Percentiles rank a stretch among this genome's conserved stretches.
Conservation (phyloP, 441 rosid genomes). For the Cnidoscolus chayamansa region DNA sequence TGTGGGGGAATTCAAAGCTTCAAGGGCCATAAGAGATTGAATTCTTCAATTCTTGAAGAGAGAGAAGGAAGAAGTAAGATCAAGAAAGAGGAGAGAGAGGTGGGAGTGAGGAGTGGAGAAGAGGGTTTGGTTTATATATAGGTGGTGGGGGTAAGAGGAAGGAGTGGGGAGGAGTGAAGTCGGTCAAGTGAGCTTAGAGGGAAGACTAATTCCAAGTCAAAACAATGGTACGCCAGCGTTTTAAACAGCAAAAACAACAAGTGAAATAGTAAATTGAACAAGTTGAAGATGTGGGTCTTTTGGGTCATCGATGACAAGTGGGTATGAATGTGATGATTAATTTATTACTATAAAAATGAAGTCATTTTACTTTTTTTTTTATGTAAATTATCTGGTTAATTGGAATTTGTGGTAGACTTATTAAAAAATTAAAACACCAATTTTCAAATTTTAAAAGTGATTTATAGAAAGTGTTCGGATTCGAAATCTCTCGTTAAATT, state of each 20-base stretch:
- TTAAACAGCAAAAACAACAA: not conserved
- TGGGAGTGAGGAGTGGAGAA: constrained; percentile 12
- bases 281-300: not conserved
- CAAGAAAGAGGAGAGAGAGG: not conserved
- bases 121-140: not conserved
- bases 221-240: constrained; percentile 29
- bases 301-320: constrained; percentile 14
- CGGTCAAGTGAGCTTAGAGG: constrained; percentile 39
- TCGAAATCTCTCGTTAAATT: too few relatives aligned
- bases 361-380: too few relatives aligned
- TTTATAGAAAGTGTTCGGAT: too few relatives aligned
- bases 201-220: constrained; percentile 40
- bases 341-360: too few relatives aligned
- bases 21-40: constrained; percentile 56
- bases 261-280: not conserved
- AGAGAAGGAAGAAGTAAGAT: not conserved
- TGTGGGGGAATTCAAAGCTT: constrained; percentile 63
- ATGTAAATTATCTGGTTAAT: too few relatives aligned
- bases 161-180: constrained; percentile 34
- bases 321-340: not conserved
- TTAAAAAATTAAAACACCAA: too few relatives aligned
- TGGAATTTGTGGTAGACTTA: too few relatives aligned
- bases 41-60: not conserved
- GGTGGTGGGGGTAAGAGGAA: constrained; percentile 12
- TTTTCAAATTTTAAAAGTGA: too few relatives aligned